Conservation (phyloP, 2,329 filamentous ascomycete genomes). For the Paecilomyces dactylethromorphus region DNA sequence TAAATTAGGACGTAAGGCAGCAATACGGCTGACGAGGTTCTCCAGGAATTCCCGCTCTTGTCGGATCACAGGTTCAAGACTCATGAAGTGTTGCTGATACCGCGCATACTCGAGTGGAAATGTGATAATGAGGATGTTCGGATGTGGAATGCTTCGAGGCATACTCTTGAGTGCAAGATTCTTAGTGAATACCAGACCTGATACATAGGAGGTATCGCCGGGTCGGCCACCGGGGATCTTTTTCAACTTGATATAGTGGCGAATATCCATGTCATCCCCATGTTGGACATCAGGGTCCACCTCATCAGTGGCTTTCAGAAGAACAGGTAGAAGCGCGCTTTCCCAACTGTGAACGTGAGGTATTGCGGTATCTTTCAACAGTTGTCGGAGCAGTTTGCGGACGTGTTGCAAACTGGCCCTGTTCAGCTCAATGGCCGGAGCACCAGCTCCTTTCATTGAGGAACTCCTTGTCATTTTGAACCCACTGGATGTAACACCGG, state of each 20-base stretch:
- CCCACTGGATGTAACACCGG: conserved; percentile 26
- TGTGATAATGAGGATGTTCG: conserved; percentile 84
- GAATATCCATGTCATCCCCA: conserved; percentile 93
- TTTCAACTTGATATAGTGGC: conserved; percentile 95
- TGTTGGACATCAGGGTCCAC: conserved; percentile 86
- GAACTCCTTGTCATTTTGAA: conserved; percentile 66
- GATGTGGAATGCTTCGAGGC: conserved; percentile 75
- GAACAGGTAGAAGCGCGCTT: conserved; percentile 79
- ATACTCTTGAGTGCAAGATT: conserved; percentile 95
- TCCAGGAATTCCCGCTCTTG: conserved; percentile 92
- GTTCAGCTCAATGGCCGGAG: conserved; percentile 77
- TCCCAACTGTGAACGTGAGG: conserved; percentile 75
- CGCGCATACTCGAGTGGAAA: conserved; percentile 95
- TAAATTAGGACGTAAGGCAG: conserved; percentile 75
- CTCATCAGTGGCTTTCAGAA: conserved; percentile 86
- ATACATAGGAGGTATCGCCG: conserved; percentile 91
- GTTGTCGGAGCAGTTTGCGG: conserved; percentile 72
- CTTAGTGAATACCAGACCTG: conserved; percentile 94
- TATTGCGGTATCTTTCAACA: conserved; percentile 70
- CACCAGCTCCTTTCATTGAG: conserved; percentile 68
- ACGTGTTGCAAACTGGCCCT: conserved; percentile 84
- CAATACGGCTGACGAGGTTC: conserved; percentile 86
- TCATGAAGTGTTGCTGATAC: conserved; percentile 95
- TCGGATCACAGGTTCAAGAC: conserved; percentile 88
- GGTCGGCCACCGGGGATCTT: conserved; percentile 88